Percentiles rank a stretch among this genome's conserved stretches.
Conservation (phyloP, 352 stramenopile species). For the Phytophthora syringae region DNA sequence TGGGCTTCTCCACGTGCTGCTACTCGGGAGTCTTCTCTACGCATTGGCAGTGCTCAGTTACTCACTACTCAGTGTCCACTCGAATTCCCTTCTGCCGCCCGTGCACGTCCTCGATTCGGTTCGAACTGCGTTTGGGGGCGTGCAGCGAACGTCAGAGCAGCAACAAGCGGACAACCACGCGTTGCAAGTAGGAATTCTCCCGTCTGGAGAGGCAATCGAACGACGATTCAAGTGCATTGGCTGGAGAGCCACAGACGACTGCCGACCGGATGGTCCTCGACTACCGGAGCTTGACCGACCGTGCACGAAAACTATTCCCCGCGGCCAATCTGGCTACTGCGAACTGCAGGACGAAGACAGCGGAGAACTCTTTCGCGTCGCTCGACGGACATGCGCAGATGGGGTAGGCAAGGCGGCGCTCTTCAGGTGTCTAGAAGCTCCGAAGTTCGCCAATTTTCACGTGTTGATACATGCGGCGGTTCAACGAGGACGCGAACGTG, state of each 20-base stretch:
- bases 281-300: conserved; percentile 21
- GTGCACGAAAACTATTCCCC: conserved; percentile 22
- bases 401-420: conserved; percentile 40
- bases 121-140: background rate
- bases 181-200: conserved; percentile 16
- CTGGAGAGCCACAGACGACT: conserved; percentile 26
- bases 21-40: conserved; percentile 32
- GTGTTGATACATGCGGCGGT: conserved; percentile 20
- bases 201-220: conserved; percentile 14
- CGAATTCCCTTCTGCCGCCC: conserved; percentile 15
- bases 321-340: conserved; percentile 19
- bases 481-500: conserved; percentile 10
- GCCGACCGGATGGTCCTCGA: conserved; percentile 15
- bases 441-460: conserved; percentile 50
- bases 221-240: conserved; percentile 30
- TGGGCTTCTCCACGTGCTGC: conserved; percentile 16
- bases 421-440: conserved; percentile 46
- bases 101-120: conserved; percentile 16
- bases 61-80: conserved; percentile 15
- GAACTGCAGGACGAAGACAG: conserved; percentile 40
- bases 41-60: conserved; percentile 4
- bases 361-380: conserved; percentile 36
- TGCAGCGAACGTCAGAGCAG: conserved; percentile 8
- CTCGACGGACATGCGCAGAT: conserved; percentile 37
- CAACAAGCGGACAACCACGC: conserved; percentile 11